These are phyloP conservation scores for Podaxis sp. DNA, from an alignment of 768 basidiomycete species.

Conservation along the genomic window DNA sequence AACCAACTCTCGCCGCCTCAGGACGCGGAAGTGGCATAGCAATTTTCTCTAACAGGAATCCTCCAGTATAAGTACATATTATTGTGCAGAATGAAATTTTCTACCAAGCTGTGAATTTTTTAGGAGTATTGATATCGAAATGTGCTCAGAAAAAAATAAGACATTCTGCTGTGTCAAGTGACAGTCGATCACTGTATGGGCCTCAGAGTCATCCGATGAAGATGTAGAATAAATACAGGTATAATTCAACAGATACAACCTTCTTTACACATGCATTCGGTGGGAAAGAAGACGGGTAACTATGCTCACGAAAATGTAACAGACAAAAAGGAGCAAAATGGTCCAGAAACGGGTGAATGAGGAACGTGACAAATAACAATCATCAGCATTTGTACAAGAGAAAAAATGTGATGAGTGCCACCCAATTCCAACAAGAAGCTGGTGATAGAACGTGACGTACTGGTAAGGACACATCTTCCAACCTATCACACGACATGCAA, in stretches of 20 bases:
- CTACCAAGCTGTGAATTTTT: no score
- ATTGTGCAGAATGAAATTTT: no score
- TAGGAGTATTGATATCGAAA: no score
- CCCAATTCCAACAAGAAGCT: background rate
- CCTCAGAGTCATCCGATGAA: background rate
- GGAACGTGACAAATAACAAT: no score
- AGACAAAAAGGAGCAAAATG: background rate
- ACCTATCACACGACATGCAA: background rate
- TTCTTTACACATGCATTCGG: slow-evolving; percentile 1
- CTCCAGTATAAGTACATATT: no score
- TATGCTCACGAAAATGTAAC: background rate
- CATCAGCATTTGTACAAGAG: background rate
- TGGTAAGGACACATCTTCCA: slow-evolving; percentile 14
- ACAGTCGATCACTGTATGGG: no score
- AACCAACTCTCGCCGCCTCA: no score
- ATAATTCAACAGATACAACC: slow-evolving; percentile 4
- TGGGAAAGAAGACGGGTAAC: slow-evolving; percentile 3
- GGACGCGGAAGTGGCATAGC: no score
- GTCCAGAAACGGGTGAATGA: no score
- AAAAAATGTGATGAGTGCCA: slow-evolving; percentile 5
- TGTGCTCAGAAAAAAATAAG: no score
- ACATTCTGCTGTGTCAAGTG: no score
- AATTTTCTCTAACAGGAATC: no score
- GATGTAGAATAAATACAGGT: background rate
- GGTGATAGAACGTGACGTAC: slow-evolving; percentile 13